Base-by-base conservation (phyloP, 345 rosid species). In the Conringia planisiliqua region DNA sequence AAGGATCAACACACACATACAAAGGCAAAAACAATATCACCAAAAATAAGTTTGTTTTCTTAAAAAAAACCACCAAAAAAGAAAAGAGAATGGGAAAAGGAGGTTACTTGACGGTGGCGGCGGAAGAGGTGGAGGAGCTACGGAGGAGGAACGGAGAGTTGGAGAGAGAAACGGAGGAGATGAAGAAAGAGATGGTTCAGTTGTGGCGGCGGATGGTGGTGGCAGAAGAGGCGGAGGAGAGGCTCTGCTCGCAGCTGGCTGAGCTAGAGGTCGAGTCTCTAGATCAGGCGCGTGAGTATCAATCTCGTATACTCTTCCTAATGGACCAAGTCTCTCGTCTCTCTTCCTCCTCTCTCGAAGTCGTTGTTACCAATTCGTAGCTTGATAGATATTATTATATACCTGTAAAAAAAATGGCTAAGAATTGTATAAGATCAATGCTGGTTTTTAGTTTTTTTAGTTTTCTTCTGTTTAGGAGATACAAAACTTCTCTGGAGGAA, bases 191-290 rank as follows among this genome's bases (percentile, higher is more conserved):
- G 54, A 77, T 77, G 80, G 6, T 77, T 14, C 59, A 65, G 62
- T 10, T 77, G 76, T 79, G 76, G 85, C 79, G 85, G 78, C 72
- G 92, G 74, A 78, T 89, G 4, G 66, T 87, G 42, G 84, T 89
- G 64, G 92, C 89, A 3, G 98, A 90, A 74, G 96, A 90, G 66
- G 96, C 84, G 4, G 98, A 90, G 85, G 96, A 90, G 74, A 69
- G 90, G 70, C 90, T 93, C 17, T 89, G 96, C 81, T 76, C 86
- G 2, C 92, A 90, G 86, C 82, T 90, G 5, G 97, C 93, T 0
- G 96, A 93, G 75, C 85, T 93, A 1, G 97, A 93, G 83, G 97
- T 92, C 0, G 98, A 93, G 81, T 85, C 93, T 33, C 73, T 88
- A 50, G 66, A 77, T 46, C 87, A 88, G 55, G 97, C 93, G 10